A percentile compares a stretch with the other conserved stretches of the same genome.
Conservation (phyloP, 768 basidiomycete species). For the Sarcodon sp. region DNA sequence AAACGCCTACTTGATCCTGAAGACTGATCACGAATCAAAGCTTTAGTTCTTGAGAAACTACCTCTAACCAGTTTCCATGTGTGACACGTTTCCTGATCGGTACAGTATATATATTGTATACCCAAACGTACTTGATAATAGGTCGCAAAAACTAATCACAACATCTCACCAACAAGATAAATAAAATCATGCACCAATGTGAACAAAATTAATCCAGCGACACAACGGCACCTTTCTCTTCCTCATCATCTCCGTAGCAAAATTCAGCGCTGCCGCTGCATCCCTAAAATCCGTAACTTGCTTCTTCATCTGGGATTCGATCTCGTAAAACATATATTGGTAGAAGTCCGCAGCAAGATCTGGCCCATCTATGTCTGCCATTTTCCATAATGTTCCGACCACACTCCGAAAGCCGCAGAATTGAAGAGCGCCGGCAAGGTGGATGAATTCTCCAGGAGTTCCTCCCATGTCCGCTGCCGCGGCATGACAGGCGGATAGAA, state of each 20-base stretch:
- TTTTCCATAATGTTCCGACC: conserved; percentile 32
- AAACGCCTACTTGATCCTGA: too few species aligned
- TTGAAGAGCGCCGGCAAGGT: conserved; percentile 29
- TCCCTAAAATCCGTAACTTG: not conserved
- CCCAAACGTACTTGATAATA: too few species aligned
- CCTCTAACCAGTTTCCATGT: too few species aligned
- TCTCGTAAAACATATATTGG: not conserved
- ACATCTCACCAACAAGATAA: too few species aligned
- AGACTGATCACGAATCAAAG: too few species aligned
- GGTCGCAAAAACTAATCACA: too few species aligned
- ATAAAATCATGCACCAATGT: conserved; percentile 2
- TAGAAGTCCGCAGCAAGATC: conserved; percentile 20
- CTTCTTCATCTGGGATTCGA: too few species aligned
- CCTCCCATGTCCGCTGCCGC: conserved; percentile 19
- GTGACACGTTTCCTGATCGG: too few species aligned
- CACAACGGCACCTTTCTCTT: not conserved
- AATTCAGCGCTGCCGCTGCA: conserved; percentile 1
- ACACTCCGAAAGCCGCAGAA: conserved; percentile 18
- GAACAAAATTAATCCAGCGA: conserved; percentile 4
- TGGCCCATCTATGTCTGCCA: conserved; percentile 23
- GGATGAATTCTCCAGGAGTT: conserved; percentile 23
- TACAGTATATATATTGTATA: too few species aligned
- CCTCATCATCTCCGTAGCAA: not conserved
- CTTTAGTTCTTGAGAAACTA: too few species aligned
- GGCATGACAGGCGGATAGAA: conserved; percentile 37